Percentiles rank a stretch among this genome's conserved stretches.
These are phyloP conservation scores for Boletellus dicymbophilus DNA, from an alignment of 1,284 basidiomycete genomes.

Conservation along the genomic window DNA sequence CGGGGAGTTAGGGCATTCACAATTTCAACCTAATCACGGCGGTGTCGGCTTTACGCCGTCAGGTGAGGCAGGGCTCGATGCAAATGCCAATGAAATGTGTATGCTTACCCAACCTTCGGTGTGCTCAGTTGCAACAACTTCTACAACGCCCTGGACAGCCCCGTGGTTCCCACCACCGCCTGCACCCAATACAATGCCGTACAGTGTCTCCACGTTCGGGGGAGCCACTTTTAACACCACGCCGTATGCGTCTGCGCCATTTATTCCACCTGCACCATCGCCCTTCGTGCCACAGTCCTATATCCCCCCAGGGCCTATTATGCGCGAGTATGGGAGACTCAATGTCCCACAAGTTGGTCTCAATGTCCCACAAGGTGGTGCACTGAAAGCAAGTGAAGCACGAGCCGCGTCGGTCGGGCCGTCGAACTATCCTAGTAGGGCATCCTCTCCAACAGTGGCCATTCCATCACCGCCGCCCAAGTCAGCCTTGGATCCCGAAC, in stretches of 20 bases:
- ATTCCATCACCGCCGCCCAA: background rate
- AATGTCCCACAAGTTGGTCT: too few relatives aligned
- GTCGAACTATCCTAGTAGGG: background rate
- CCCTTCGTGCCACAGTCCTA: background rate
- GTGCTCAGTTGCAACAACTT: background rate
- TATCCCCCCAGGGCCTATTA: background rate
- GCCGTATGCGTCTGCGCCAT: background rate
- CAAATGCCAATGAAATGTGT: background rate
- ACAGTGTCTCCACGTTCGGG: background rate
- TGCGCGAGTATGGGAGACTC: background rate
- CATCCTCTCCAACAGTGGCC: background rate
- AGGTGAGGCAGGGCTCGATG: too few relatives aligned
- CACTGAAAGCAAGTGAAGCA: background rate
- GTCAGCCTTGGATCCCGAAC: background rate
- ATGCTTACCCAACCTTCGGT: background rate
- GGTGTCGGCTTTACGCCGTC: background rate
- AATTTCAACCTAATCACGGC: background rate
- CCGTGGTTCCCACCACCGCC: background rate
- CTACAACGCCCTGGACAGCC: background rate
- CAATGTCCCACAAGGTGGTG: background rate
- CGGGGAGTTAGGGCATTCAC: background rate
- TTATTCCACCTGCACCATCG: background rate
- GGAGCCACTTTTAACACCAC: background rate
- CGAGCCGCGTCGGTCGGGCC: background rate
- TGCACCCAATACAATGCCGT: background rate